phyloP scores from a whole-genome alignment of 2,329 filamentous ascomycete genomes.

The Fusarium napiforme region DNA sequence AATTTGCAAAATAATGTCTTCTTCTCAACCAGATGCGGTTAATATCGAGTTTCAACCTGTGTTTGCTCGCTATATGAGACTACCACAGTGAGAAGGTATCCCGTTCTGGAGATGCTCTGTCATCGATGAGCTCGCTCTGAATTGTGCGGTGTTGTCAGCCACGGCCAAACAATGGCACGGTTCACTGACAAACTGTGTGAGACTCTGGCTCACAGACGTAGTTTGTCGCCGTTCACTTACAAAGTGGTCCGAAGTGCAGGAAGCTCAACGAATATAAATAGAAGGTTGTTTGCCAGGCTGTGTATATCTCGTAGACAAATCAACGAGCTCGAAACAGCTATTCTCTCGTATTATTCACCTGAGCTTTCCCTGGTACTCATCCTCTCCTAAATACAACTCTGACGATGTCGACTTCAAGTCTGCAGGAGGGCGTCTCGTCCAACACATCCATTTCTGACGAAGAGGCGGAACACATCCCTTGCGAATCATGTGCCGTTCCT shows the following conservation, averaged over 20 bases:
- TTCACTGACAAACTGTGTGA: neutral
- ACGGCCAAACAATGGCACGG: neutral
- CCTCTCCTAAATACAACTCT: too few species aligned
- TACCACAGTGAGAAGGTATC: neutral
- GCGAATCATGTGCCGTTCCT: neutral
- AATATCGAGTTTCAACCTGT: neutral
- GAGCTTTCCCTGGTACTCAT: neutral
- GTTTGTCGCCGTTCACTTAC: neutral
- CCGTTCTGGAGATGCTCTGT: neutral
- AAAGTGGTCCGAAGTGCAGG: neutral
- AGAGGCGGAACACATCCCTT: neutral
- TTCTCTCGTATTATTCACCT: neutral
- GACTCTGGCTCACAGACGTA: neutral
- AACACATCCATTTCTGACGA: neutral
- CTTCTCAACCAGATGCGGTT: neutral
- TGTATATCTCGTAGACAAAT: neutral
- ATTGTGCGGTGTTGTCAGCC: neutral
- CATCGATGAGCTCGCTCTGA: neutral
- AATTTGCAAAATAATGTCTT: neutral
- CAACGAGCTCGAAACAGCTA: neutral
- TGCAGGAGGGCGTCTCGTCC: neutral
- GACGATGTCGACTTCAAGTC: neutral
- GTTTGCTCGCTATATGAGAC: neutral
- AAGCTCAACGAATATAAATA: neutral
- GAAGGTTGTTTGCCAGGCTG: neutral